Evolutionary conservation across 2,329 filamentous ascomycete genomes (phyloP), one percentile per base, ranked within the genome.

Genomic region (Cordyceps farinosa): DNA sequence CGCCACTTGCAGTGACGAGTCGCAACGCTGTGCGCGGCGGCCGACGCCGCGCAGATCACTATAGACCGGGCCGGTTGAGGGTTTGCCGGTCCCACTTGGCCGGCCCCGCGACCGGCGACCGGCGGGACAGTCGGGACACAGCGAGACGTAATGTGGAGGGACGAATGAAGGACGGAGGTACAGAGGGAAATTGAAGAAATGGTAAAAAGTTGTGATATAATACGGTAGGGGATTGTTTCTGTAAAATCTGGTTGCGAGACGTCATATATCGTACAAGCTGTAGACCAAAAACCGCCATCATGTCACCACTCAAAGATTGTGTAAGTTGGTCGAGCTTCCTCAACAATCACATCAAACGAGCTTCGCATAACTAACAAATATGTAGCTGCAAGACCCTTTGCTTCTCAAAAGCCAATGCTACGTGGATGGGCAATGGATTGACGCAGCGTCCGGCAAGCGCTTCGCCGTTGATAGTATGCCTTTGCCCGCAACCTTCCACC

Each of bases 391-490:
- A 73, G 87, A 89, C 70, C 78, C 80, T 64, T 85, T 84, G 42
- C 82, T 94, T 56, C 81, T 93, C 69, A 92, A 90, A 75, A 83
- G 83, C 66, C 82, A 89, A 72, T 81, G 84, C 65, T 92, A 89
- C 71, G 85, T 93, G 71, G 90, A 93, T 74, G 90, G 90, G 70
- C 81, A 91, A 81, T 94, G 90, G 87, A 83, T 92, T 63, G 79
- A 79, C 68, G 89, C 90, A 65, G 83, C 85, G 69, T 90, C 88
- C 1, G 87, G 88, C 66, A 83, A 90, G 80, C 90, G 85, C 51
- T 94, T 93, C 72, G 84, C 90, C 69, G 87, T 92, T 63, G 80
- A 82, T 67, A 86, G 85, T 87, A 77, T 64, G 71, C 66, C 22
- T 22, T 22, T 22, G 38, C 10, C 13, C 15, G 7, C 38, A 40